Base-by-base conservation (phyloP, 2,329 filamentous ascomycete genomes). In the Nemania serpens region DNA sequence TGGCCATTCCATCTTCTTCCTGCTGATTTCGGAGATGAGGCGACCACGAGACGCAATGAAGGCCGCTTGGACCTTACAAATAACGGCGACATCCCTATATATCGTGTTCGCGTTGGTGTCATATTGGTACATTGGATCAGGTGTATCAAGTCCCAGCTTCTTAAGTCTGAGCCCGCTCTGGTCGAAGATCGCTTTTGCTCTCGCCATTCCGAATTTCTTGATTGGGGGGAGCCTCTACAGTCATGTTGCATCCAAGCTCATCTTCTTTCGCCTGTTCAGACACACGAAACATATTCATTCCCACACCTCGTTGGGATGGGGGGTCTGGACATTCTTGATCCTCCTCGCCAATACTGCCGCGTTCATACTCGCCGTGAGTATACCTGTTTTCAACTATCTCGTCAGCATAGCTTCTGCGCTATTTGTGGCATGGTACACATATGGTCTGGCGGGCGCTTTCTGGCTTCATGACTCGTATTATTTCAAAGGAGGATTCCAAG, bases 381-480 rank as follows among this genome's bases (percentile, higher is more conserved):
- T 84, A 29, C 82, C 82, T 1, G 79, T 83, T 20, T 84, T 84
- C 72, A 81, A 80, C 61, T 83, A 84, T 57, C 69, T 84, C 11
- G 77, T 84, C 29, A 81, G 81, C 2, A 79, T 84, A 46, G 75
- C 79, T 18, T 79, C 81, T 0, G 77, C 76, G 5, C 70, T 83
- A 9, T 84, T 84, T 61, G 81, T 82, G 1, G 76, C 78, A 1
- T 84, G 82, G 82, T 84, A 81, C 61, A 83, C 80, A 2, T 84
- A 82, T 63, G 81, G 82, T 1, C 75, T 83, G 43, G 80, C 80
- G 1, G 81, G 81, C 4, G 78, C 77, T 10, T 83, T 84, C 62
- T 84, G 81, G 81, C 71, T 83, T 13, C 77, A 82, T 66, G 80
- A 83, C 55, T 70, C 74, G 1, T 82, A 80, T 56, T 73, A 82